phyloP scores from a whole-genome alignment of 768 basidiomycete species.

The Podaxis mareebaensis region DNA sequence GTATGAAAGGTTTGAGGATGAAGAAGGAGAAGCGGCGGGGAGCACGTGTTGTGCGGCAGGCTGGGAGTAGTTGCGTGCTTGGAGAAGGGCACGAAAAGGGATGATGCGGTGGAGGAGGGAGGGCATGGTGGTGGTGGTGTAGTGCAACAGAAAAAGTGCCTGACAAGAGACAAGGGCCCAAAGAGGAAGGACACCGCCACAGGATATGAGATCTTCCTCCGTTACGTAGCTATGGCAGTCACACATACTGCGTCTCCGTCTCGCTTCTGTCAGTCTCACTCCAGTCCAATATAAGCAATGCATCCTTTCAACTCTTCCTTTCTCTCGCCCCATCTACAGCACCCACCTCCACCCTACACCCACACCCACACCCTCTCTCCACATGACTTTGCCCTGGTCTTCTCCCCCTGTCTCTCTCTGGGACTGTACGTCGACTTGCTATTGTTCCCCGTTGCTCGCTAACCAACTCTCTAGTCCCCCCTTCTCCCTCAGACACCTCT shows the following conservation, averaged over 20 bases:
- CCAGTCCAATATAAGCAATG: constrained; percentile 30
- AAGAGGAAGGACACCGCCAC: constrained; percentile 18
- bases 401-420: neutral
- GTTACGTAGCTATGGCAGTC: neutral
- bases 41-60: constrained; percentile 18
- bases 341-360: neutral
- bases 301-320: constrained; percentile 17
- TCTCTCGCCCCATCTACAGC: neutral
- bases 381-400: neutral
- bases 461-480: constrained; percentile 32
- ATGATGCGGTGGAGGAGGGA: constrained; percentile 17
- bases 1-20: constrained; percentile 38
- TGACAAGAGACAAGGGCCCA: neutral
- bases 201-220: constrained; percentile 31
- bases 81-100: constrained; percentile 14
- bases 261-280: constrained; percentile 29
- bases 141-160: neutral
- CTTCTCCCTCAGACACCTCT: constrained; percentile 44
- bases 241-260: constrained; percentile 23
- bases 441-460: constrained; percentile 10
- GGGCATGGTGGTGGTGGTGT: neutral
- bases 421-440: neutral
- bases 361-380: neutral
- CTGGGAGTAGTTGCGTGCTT: constrained; percentile 15
- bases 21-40: constrained; percentile 8